Evolutionary conservation across 805 yeast species (phyloP).

Genomic region (Saccharomycopsis fermentans): DNA sequence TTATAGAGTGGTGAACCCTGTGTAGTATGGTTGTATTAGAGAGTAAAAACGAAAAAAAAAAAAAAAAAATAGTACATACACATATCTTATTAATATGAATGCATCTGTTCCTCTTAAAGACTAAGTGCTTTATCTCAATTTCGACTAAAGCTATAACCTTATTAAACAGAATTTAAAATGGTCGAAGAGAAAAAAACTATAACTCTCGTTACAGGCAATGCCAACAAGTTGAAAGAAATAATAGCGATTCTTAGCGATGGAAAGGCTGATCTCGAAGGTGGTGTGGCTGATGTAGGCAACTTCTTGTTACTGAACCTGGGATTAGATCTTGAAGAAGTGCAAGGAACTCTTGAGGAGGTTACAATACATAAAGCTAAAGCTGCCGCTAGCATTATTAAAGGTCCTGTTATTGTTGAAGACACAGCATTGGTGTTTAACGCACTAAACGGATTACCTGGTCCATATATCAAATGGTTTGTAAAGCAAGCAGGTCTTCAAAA

Average conservation of each 20-base stretch:
- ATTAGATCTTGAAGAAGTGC: conserved; percentile 82
- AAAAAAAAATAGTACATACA: too few relatives aligned
- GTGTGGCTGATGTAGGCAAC: conserved; percentile 32
- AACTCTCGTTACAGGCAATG: conserved; percentile 74
- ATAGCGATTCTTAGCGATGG: conserved; percentile 53
- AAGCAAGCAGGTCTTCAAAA: conserved; percentile 66
- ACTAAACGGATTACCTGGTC: conserved; percentile 83
- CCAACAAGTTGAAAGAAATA: conserved; percentile 80
- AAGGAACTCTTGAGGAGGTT: conserved; percentile 77
- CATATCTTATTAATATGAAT: too few relatives aligned
- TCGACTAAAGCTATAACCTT: too few relatives aligned
- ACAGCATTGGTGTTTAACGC: conserved; percentile 84
- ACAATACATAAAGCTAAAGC: conserved; percentile 68
- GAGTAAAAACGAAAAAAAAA: too few relatives aligned
- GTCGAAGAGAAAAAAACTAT: not conserved
- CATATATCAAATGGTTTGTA: conserved; percentile 89
- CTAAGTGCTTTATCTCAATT: too few relatives aligned
- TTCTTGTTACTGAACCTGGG: conserved; percentile 48
- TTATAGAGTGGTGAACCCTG: too few relatives aligned
- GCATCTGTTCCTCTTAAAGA: too few relatives aligned
- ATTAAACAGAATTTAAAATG: not conserved
- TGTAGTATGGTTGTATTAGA: too few relatives aligned
- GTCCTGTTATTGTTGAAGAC: conserved; percentile 92
- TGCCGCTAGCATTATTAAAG: conserved; percentile 53
- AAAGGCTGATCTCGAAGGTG: conserved; percentile 21